Evolutionary conservation across 1,284 basidiomycete genomes (phyloP), one percentile per base, ranked within the genome.

Genomic region (Austroboletus rostrupii): DNA sequence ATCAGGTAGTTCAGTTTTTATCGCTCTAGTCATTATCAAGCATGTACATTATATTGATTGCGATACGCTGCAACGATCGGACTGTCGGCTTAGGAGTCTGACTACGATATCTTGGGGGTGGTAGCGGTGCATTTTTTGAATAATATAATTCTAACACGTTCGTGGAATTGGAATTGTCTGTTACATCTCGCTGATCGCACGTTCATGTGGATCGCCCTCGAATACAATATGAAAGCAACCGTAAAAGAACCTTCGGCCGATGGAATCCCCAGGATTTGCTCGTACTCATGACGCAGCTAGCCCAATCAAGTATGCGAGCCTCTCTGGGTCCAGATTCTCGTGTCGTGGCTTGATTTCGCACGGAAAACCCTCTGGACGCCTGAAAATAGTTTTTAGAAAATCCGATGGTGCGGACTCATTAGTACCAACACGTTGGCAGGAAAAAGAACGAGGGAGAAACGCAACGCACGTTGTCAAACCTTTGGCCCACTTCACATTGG

Each of bases 391-490:
- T n/a, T n/a, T n/a, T n/a, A n/a, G n/a, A n/a, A 10, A 13, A 13
- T 29, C 23, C 4, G 43, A 3, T 20, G 36, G 39, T 6, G 21
- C 14, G 35, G 20, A 33, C 50, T 26, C 38, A 43, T 31, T 20
- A 21, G 9, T 14, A 32, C 9, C 31, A 12, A 32, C 3, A 16
- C 26, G 3, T 28, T 16, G 11, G 4, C 19, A 14, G n/a, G 20
- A 38, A 19, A 9, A 10, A 26, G 3, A 11, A 16, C 12, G 21
- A 13, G 14, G 3, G 32, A 13, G 8, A 16, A 45, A 43, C 29
- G 13, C 13, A 19, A 66, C 59, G 37, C 48, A 63, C 63, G 63
- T 61, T 32, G 61, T 53, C 8, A 66, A 0, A 2, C 57, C 59
- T 33, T 19, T 45, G 3, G 56, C 45, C 64, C 62, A 65, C 48